Conservation (phyloP, 768 basidiomycete genomes). For the Boletus tylopilopsis region DNA sequence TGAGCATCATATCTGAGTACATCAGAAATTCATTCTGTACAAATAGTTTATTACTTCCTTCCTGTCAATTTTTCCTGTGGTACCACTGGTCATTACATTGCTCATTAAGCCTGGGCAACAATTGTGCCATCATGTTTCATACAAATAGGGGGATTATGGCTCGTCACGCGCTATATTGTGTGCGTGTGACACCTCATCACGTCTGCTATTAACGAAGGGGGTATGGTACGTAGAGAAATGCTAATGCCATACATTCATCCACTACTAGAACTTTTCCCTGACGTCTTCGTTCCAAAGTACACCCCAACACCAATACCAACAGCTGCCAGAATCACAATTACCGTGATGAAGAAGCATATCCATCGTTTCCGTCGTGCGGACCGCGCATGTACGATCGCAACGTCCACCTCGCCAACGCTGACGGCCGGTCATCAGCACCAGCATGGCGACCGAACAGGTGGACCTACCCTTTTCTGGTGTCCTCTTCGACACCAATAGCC, state of each 20-base stretch:
- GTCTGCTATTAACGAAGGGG: no score
- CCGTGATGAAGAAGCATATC: conserved; percentile 72
- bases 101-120: no score
- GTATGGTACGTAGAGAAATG: no score
- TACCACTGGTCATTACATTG: no score
- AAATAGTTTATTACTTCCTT: no score
- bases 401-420: conserved; percentile 59
- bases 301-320: conserved; percentile 29
- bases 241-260: not conserved
- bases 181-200: no score
- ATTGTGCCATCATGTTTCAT: no score
- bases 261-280: not conserved
- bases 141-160: no score
- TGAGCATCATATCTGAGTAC: no score
- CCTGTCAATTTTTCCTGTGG: no score
- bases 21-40: no score
- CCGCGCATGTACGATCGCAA: conserved; percentile 66
- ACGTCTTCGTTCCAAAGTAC: conserved; percentile 19
- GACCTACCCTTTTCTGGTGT: conserved; percentile 70
- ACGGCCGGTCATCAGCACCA: not conserved
- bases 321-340: conserved; percentile 55
- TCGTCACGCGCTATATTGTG: no score
- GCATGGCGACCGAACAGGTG: not conserved
- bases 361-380: conserved; percentile 77
- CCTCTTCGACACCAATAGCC: conserved; percentile 57